Conservation (phyloP, 176 grass and related monocot genomes). For the Carex cristatella region DNA sequence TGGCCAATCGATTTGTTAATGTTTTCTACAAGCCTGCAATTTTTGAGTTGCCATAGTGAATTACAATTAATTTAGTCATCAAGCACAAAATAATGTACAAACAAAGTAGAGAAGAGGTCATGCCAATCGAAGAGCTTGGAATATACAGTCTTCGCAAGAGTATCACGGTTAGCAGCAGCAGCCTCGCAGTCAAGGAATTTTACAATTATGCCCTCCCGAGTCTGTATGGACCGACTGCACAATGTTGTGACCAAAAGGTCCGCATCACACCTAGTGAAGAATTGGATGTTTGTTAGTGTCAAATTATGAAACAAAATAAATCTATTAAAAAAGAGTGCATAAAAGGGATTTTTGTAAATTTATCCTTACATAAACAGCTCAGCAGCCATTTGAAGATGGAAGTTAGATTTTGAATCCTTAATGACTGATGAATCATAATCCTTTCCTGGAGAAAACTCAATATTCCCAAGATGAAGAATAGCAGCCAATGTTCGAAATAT, state of each 20-base stretch:
- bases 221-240: slow-evolving; percentile 86
- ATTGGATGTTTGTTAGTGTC: neutral
- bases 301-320: slow-evolving; percentile 1
- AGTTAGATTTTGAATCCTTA: slow-evolving; percentile 67
- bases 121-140: slow-evolving; percentile 93
- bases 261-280: slow-evolving; percentile 63
- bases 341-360: slow-evolving; percentile 9
- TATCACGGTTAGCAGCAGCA: slow-evolving; percentile 82
- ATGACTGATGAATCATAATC: slow-evolving; percentile 82
- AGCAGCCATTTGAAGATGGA: slow-evolving; percentile 82
- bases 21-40: slow-evolving; percentile 91
- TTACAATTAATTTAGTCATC: neutral
- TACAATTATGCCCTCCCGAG: slow-evolving; percentile 82
- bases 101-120: slow-evolving; percentile 25
- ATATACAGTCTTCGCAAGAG: slow-evolving; percentile 94
- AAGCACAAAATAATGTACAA: slow-evolving; percentile 14
- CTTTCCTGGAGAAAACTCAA: slow-evolving; percentile 88
- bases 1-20: slow-evolving; percentile 99
- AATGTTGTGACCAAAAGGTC: slow-evolving; percentile 73
- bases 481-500: slow-evolving; percentile 94
- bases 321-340: neutral
- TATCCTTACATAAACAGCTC: slow-evolving; percentile 77
- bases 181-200: slow-evolving; percentile 84
- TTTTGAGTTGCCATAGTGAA: neutral
- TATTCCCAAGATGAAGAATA: slow-evolving; percentile 99